Evolutionary conservation across 2,329 filamentous ascomycete species (phyloP).

Genomic region (Herpotrichia juniperi): DNA sequence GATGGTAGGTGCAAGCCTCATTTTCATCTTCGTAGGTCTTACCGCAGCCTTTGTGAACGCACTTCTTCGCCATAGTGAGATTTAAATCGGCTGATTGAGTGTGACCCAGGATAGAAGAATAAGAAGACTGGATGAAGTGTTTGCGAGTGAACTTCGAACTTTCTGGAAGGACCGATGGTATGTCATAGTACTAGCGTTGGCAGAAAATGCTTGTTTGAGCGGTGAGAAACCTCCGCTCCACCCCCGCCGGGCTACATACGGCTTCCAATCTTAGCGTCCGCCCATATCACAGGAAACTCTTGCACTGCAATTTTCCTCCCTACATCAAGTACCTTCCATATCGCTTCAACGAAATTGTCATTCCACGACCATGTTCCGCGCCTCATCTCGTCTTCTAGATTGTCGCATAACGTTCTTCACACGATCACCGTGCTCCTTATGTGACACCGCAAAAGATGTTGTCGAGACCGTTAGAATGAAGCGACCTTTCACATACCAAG

Average conservation of each 20-base stretch:
- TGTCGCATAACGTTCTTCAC: slow-evolving; percentile 76
- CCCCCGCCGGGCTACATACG: not conserved
- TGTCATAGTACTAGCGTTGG: slow-evolving; percentile 32
- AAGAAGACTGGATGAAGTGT: slow-evolving; percentile 3
- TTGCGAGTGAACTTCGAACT: slow-evolving; percentile 29
- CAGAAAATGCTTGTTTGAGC: slow-evolving; percentile 29
- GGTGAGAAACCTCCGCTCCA: slow-evolving; percentile 16
- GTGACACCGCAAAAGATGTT: slow-evolving; percentile 69
- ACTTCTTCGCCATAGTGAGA: slow-evolving; percentile 74
- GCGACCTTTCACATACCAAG: slow-evolving; percentile 70
- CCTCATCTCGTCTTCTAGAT: slow-evolving; percentile 40
- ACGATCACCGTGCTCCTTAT: slow-evolving; percentile 73
- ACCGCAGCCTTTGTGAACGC: slow-evolving; percentile 94
- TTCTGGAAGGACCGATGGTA: slow-evolving; percentile 40
- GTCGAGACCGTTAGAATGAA: slow-evolving; percentile 71
- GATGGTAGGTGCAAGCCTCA: slow-evolving; percentile 89
- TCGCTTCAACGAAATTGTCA: too few species aligned
- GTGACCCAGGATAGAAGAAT: slow-evolving; percentile 1
- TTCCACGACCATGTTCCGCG: slow-evolving; percentile 43
- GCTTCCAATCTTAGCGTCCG: not conserved
- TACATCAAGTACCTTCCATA: too few species aligned
- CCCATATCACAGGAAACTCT: too few species aligned
- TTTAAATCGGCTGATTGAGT: not conserved
- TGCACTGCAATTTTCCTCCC: too few species aligned
- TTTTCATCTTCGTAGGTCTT: slow-evolving; percentile 83